Percentiles rank a stretch among this genome's conserved stretches.
phyloP scores from a whole-genome alignment of 805 yeast genomes.

The Kodamaea sagamina region DNA sequence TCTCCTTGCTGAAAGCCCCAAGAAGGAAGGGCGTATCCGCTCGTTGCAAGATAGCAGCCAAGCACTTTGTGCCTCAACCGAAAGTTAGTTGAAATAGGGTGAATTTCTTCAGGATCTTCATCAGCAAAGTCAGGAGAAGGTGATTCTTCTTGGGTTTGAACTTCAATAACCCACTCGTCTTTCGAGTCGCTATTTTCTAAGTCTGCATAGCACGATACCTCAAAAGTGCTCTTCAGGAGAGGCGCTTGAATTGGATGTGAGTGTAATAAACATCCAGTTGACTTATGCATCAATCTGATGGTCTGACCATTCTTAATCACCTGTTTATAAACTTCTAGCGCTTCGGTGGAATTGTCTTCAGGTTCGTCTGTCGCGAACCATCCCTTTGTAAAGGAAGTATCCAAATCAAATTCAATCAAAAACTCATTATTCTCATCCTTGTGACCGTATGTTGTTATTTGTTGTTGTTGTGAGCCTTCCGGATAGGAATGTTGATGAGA shows the following conservation, averaged over 20 bases:
- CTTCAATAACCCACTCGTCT: constrained; percentile 90
- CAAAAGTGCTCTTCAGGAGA: constrained; percentile 63
- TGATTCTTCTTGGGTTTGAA: constrained; percentile 59
- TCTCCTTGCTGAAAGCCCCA: constrained; percentile 90
- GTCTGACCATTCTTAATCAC: constrained; percentile 60
- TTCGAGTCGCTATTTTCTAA: constrained; percentile 69
- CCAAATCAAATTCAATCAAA: constrained; percentile 75
- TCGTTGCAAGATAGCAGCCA: constrained; percentile 78
- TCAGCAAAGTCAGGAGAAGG: constrained; percentile 42
- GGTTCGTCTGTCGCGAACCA: constrained; percentile 34
- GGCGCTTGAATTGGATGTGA: constrained; percentile 82
- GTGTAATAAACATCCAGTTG: constrained; percentile 75
- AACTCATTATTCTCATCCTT: constrained; percentile 97
- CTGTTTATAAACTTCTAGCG: constrained; percentile 22
- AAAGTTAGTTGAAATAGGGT: constrained; percentile 76
- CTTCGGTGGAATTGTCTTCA: constrained; percentile 21
- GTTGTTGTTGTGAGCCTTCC: constrained; percentile 91
- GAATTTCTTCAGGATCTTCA: constrained; percentile 55
- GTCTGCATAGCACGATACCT: constrained; percentile 87
- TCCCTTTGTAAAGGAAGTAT: constrained; percentile 28
- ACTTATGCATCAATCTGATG: constrained; percentile 70
- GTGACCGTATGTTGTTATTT: constrained; percentile 87
- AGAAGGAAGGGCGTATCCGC: constrained; percentile 66
- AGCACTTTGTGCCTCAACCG: constrained; percentile 62
- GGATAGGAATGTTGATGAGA: constrained; percentile 88